Percentiles rank a stretch among this genome's conserved stretches.
Conservation (phyloP, 1,139 yeast species). For the Debaryomycetaceae sp. region DNA sequence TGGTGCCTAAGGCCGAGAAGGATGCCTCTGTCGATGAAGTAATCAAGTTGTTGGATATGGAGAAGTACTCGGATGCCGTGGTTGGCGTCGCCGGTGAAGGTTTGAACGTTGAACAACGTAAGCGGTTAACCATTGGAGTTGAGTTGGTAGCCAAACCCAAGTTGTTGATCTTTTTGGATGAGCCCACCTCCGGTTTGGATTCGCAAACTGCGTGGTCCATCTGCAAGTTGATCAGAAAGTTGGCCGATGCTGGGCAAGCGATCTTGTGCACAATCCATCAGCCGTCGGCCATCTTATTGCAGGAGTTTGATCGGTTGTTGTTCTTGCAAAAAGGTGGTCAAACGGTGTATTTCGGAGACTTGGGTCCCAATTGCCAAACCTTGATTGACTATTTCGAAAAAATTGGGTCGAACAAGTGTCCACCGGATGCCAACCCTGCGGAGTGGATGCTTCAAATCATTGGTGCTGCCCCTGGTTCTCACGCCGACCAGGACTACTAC, state of each 20-base stretch:
- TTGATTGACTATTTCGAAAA: slow-evolving; percentile 54
- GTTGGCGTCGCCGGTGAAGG: slow-evolving; percentile 81
- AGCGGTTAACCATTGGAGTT: slow-evolving; percentile 49
- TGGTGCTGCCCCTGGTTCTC: slow-evolving; percentile 35
- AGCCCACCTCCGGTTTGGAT: slow-evolving; percentile 39
- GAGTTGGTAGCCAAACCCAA: slow-evolving; percentile 39
- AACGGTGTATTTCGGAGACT: slow-evolving; percentile 66
- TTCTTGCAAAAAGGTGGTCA: slow-evolving; percentile 46
- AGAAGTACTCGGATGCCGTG: slow-evolving; percentile 69
- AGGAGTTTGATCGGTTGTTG: slow-evolving; percentile 33
- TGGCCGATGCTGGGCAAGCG: slow-evolving; percentile 41
- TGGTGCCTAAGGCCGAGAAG: slow-evolving; percentile 54
- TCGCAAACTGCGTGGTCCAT: slow-evolving; percentile 44
- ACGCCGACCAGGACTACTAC: slow-evolving; percentile 30
- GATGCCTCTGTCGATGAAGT: slow-evolving; percentile 69
- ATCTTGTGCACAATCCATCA: slow-evolving; percentile 42
- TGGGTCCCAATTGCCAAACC: slow-evolving; percentile 49
- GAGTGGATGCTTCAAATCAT: slow-evolving; percentile 58
- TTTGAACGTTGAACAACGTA: slow-evolving; percentile 80
- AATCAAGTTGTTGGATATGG: slow-evolving; percentile 68
- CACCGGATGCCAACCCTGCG: slow-evolving; percentile 46
- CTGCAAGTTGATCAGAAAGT: slow-evolving; percentile 37
- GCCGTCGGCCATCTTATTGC: slow-evolving; percentile 36
- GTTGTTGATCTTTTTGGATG: slow-evolving; percentile 33
- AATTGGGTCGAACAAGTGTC: slow-evolving; percentile 47